These are phyloP conservation scores for Blastocystis sp. DNA, from an alignment of 352 stramenopile species.

Conservation along the genomic window DNA sequence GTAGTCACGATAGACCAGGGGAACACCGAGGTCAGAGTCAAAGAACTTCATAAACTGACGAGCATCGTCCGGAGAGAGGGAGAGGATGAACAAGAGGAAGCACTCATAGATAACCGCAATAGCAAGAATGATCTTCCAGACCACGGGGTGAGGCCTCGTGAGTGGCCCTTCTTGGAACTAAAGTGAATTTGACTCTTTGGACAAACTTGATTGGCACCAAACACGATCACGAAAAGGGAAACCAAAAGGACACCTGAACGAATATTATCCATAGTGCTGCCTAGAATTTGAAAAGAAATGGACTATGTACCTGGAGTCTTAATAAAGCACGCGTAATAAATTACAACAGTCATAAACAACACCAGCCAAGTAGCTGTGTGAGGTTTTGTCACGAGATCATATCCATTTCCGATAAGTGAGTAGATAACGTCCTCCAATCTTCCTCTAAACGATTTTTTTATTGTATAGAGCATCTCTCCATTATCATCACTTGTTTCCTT, in stretches of 20 bases:
- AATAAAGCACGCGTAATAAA: constrained; percentile 40
- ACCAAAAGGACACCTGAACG: not conserved
- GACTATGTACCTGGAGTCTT: not conserved
- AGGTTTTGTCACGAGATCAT: constrained; percentile 39
- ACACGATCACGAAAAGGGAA: constrained; percentile 36
- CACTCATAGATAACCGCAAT: constrained; percentile 52
- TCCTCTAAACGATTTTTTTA: constrained; percentile 20
- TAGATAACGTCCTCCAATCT: constrained; percentile 6
- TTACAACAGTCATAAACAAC: constrained; percentile 16
- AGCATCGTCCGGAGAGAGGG: constrained; percentile 73
- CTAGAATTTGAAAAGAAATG: not conserved
- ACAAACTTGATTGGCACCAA: constrained; percentile 48
- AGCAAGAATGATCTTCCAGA: constrained; percentile 61
- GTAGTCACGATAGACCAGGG: constrained; percentile 77
- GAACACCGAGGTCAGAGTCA: constrained; percentile 72
- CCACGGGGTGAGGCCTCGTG: not conserved
- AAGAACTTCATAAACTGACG: constrained; percentile 77
- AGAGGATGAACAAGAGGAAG: constrained; percentile 58
- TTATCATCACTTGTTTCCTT: no score
- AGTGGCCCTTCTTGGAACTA: constrained; percentile 56
- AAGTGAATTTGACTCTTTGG: not conserved
- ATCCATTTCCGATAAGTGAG: constrained; percentile 55
- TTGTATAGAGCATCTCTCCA: not conserved
- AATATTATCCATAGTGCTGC: not conserved
- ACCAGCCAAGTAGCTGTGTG: constrained; percentile 57